Evolutionary conservation across 495 filamentous ascomycete genomes (phyloP), one percentile per base, ranked within the genome.

Genomic region (Lasiosphaeria hispida): DNA sequence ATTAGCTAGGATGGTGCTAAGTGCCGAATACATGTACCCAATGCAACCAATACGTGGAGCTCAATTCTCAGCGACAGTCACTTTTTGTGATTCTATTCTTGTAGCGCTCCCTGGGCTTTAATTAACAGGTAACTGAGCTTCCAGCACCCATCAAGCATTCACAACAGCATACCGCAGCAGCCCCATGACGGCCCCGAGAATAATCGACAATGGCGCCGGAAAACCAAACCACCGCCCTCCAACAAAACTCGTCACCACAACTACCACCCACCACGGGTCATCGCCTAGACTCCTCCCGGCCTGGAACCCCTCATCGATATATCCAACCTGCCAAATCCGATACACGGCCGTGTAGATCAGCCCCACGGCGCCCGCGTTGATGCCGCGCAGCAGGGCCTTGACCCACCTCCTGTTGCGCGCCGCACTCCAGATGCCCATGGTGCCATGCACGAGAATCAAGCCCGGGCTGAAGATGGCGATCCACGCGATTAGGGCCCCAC

Each of bases 321-420:
- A 90, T 0, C 90, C 90, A 60, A 91, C 87, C 72, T 87, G 75
- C 84, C 88, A 92, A 18, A 95, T 78, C 34, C 88, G 75, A 60
- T 95, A 93, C n/a, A 95, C 90, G 14, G 90, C 90, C 13, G 89
- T 91, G 61, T 88, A 95, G 5, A 93, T 87, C 59, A 93, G 59
- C 0, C 90, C 90, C 0, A 92, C 86, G 0, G 90, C 90, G 0
- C 82, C 78, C 0, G 90, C 89, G 69, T 92, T 92, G 8, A 92
- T 69, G 0, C 90, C 90, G 10, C 88, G 67, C 53, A 93, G 62
- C 10, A 81, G 66, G 10, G 80, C 74, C 48, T 78, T 76, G 10
- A 92, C 81, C 66, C 73, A 81, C 8, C 75, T 72, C 49, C 72
- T 71, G 11, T 66, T 76, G 5, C 88, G 72, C 30, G 89, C 58